Percentiles rank a stretch among this genome's conserved stretches.
Evolutionary conservation across 2,329 filamentous ascomycete genomes (phyloP).

Genomic region (Knoxdaviesia capensis): DNA sequence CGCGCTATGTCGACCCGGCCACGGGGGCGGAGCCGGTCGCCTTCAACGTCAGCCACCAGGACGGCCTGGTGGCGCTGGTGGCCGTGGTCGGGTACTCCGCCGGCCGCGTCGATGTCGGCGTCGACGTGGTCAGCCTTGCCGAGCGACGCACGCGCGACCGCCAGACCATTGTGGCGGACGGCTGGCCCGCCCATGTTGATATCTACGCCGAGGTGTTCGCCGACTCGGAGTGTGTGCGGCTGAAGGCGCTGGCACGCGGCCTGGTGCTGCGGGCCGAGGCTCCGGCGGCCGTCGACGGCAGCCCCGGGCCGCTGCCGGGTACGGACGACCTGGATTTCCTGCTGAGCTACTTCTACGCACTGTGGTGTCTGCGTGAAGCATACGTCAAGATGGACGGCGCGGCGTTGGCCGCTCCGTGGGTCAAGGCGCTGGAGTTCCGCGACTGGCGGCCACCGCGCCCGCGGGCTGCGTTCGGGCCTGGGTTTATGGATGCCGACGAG

Average conservation of each 20-base stretch:
- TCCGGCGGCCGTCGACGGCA: neutral
- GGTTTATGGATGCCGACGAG: slow-evolving; percentile 4
- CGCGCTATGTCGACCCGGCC: slow-evolving; percentile 27
- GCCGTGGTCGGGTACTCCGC: slow-evolving; percentile 21
- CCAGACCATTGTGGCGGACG: slow-evolving; percentile 31
- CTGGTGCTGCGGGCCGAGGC: neutral
- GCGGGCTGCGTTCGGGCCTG: slow-evolving; percentile 4
- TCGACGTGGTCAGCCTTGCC: slow-evolving; percentile 56
- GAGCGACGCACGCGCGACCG: slow-evolving; percentile 47
- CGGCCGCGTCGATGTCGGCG: slow-evolving; percentile 32
- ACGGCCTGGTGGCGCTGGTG: slow-evolving; percentile 49
- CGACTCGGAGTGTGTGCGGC: slow-evolving; percentile 35
- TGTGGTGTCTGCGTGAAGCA: slow-evolving; percentile 63
- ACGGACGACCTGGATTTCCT: slow-evolving; percentile 24
- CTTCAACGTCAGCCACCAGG: slow-evolving; percentile 68
- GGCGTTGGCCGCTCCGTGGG: slow-evolving; percentile 53
- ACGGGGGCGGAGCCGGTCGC: slow-evolving; percentile 23
- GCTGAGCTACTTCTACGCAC: slow-evolving; percentile 52
- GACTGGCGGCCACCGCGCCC: slow-evolving; percentile 34
- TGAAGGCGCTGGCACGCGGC: slow-evolving; percentile 23
- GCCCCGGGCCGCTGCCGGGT: too few species aligned
- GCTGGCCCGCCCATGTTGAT: slow-evolving; percentile 48
- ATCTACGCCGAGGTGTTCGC: slow-evolving; percentile 54
- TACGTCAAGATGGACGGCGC: slow-evolving; percentile 73
- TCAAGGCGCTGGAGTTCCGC: slow-evolving; percentile 48